Evolutionary conservation across 2,329 filamentous ascomycete species (phyloP).

Genomic region (Aureobasidium zeae): DNA sequence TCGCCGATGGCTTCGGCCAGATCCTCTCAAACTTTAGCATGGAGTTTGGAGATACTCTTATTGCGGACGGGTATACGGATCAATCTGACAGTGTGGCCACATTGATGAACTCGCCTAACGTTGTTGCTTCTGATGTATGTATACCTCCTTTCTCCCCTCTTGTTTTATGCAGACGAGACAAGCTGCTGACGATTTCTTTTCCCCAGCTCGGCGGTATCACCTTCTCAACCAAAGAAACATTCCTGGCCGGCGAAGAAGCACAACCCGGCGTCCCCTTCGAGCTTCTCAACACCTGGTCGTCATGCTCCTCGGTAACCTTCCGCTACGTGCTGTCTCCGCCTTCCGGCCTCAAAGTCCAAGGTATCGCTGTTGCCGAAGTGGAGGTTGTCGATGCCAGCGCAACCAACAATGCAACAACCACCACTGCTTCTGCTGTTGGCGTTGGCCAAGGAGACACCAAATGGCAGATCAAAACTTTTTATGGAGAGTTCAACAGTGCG

Average conservation of each 20-base stretch:
- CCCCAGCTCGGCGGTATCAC: slow-evolving; percentile 15
- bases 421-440: no score
- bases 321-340: slow-evolving; percentile 24
- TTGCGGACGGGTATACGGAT: slow-evolving; percentile 24
- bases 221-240: slow-evolving; percentile 23
- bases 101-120: slow-evolving; percentile 20
- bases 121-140: not conserved
- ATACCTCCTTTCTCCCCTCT: not conserved
- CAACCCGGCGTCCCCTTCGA: slow-evolving; percentile 27
- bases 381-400: not conserved
- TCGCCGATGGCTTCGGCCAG: slow-evolving; percentile 24
- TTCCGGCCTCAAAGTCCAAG: slow-evolving; percentile 20
- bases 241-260: slow-evolving; percentile 25
- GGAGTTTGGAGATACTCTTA: slow-evolving; percentile 20
- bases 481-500: slow-evolving; percentile 29
- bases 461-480: slow-evolving; percentile 29
- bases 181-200: not conserved
- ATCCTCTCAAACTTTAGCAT: slow-evolving; percentile 24
- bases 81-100: slow-evolving; percentile 28
- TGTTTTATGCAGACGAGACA: not conserved
- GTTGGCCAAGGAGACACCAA: slow-evolving; percentile 1
- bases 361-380: slow-evolving; percentile 18
- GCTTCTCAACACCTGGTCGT: slow-evolving; percentile 24
- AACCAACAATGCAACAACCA: not conserved
- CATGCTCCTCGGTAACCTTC: slow-evolving; percentile 23